Evolutionary conservation across 2,329 filamentous ascomycete genomes (phyloP).

Genomic region (Calonectria montana): DNA sequence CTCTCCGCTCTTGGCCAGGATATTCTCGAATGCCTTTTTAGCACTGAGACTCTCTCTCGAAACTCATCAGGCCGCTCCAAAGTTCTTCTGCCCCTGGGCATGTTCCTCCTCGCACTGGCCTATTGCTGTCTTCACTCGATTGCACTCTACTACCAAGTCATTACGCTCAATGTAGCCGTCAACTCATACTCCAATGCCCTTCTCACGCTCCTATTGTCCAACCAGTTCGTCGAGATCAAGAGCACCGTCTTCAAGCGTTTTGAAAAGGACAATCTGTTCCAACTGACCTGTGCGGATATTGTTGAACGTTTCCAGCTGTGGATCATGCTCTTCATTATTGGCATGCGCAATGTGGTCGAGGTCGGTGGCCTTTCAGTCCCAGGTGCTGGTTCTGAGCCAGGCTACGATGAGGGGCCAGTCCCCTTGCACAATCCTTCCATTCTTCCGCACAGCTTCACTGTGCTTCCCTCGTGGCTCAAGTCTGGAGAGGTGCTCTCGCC

Average conservation of each 20-base stretch:
- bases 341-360: slow-evolving; percentile 94
- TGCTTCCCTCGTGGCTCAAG: slow-evolving; percentile 81
- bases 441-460: slow-evolving; percentile 89
- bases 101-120: slow-evolving; percentile 86
- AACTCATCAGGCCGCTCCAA: slow-evolving; percentile 91
- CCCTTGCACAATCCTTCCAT: slow-evolving; percentile 78
- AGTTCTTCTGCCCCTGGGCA: slow-evolving; percentile 86
- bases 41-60: slow-evolving; percentile 89
- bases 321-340: slow-evolving; percentile 97
- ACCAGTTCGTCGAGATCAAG: slow-evolving; percentile 99
- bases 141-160: slow-evolving; percentile 95
- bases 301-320: slow-evolving; percentile 98
- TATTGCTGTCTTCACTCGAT: slow-evolving; percentile 93
- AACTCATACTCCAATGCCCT: slow-evolving; percentile 98
- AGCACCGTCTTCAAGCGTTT: slow-evolving; percentile 98
- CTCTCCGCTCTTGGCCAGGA: slow-evolving; percentile 94
- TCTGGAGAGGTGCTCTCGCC: slow-evolving; percentile 91
- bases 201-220: slow-evolving; percentile 90
- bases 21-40: slow-evolving; percentile 95
- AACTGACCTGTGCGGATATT: slow-evolving; percentile 94
- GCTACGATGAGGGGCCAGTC: slow-evolving; percentile 60
- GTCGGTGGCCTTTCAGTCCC: slow-evolving; percentile 83
- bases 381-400: slow-evolving; percentile 61
- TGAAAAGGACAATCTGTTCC: slow-evolving; percentile 97
- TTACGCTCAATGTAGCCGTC: slow-evolving; percentile 96